Evolutionary conservation across 805 yeast species (phyloP).

Genomic region (Pichia nakasei): DNA sequence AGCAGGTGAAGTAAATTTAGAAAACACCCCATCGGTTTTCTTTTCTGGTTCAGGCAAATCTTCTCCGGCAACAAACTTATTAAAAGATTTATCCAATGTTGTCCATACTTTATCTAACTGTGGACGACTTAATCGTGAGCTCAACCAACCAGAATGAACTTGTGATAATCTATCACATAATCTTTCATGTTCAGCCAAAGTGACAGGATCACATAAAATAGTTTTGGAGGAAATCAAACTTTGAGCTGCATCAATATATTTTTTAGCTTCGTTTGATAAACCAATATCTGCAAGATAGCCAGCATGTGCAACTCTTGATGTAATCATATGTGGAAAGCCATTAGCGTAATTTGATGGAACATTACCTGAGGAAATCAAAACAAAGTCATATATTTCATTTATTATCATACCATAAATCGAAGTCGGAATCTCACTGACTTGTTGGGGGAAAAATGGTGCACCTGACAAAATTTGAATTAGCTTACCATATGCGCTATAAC

Average conservation of each 20-base stretch:
- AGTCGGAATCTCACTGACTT: slow-evolving; percentile 13
- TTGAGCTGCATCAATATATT: slow-evolving; percentile 47
- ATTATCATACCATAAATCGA: slow-evolving; percentile 41
- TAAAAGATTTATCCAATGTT: slow-evolving; percentile 70
- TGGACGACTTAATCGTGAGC: slow-evolving; percentile 34
- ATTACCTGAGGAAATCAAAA: slow-evolving; percentile 27
- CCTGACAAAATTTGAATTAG: slow-evolving; percentile 29
- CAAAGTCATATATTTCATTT: slow-evolving; percentile 65
- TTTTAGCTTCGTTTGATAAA: slow-evolving; percentile 46
- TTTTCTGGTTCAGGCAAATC: slow-evolving; percentile 37
- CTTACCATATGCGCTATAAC: slow-evolving; percentile 32
- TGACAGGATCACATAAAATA: slow-evolving; percentile 26
- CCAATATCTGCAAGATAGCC: slow-evolving; percentile 63
- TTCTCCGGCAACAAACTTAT: slow-evolving; percentile 81
- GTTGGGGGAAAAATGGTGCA: slow-evolving; percentile 19
- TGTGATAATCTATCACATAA: slow-evolving; percentile 41
- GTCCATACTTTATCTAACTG: slow-evolving; percentile 74
- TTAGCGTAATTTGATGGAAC: slow-evolving; percentile 27
- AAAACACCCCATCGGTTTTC: slow-evolving; percentile 49
- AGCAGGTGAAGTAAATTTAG: slow-evolving; percentile 52
- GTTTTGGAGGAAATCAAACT: slow-evolving; percentile 31
- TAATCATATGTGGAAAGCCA: slow-evolving; percentile 42
- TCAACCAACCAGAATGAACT: slow-evolving; percentile 61
- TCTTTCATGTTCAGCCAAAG: slow-evolving; percentile 27
- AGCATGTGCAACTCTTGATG: slow-evolving; percentile 61